phyloP scores from a whole-genome alignment of 441 rosid species.

The Gossypium gossypioides region DNA sequence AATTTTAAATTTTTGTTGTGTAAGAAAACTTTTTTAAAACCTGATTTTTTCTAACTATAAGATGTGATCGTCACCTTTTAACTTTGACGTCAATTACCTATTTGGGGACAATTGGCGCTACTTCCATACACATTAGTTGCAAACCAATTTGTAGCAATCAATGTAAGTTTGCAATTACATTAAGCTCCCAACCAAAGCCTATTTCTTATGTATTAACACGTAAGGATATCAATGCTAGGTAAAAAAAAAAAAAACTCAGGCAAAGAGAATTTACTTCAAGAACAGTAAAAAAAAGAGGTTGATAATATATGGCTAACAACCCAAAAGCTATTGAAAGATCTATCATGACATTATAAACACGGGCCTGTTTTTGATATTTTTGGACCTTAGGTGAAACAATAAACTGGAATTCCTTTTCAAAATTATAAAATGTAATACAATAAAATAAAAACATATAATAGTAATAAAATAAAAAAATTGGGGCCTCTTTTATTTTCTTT shows the following conservation, averaged over 20 bases:
- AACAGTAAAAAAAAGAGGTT: background rate
- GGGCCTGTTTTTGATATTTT: background rate
- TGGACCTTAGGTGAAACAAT: too few species aligned
- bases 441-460: too few species aligned
- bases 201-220: background rate
- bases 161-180: constrained; percentile 7
- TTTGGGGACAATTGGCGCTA: too few species aligned
- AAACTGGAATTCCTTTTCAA: too few species aligned
- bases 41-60: too few species aligned
- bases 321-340: background rate
- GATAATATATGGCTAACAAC: background rate
- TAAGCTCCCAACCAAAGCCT: background rate
- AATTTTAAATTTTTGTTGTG: too few species aligned
- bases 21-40: too few species aligned
- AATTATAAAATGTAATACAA: too few species aligned
- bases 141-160: constrained; percentile 19
- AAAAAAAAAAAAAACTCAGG: background rate
- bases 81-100: too few species aligned
- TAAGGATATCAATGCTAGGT: background rate
- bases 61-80: too few species aligned
- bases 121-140: constrained; percentile 66
- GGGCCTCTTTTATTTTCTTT: too few species aligned
- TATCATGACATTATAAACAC: background rate
- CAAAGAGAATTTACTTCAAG: background rate
- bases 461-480: too few species aligned